These are phyloP conservation scores for Myxozyma lipomycoides DNA, from an alignment of 805 yeast genomes.

Conservation along the genomic window DNA sequence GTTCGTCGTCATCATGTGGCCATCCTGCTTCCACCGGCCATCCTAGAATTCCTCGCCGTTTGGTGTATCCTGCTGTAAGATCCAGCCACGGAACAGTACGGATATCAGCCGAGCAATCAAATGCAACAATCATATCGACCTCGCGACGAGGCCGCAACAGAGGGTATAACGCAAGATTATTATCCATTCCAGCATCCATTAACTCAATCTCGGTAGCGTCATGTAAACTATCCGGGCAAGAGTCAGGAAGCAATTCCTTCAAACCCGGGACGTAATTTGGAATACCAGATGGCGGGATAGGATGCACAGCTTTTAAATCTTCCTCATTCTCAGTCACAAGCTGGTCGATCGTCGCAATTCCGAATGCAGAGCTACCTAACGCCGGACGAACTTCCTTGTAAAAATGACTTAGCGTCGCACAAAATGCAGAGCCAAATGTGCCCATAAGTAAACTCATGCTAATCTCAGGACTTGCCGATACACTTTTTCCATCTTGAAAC, in stretches of 20 bases:
- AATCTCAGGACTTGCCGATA: conserved; percentile 26
- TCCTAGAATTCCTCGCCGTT: conserved; percentile 27
- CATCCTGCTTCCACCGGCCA: conserved; percentile 28
- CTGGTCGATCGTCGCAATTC: conserved; percentile 15
- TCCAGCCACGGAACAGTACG: conserved; percentile 30
- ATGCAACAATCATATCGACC: conserved; percentile 57
- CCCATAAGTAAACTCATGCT: conserved; percentile 27
- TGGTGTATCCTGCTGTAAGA: conserved; percentile 28
- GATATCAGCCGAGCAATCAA: conserved; percentile 49
- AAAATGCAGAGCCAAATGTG: conserved; percentile 32
- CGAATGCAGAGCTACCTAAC: conserved; percentile 12
- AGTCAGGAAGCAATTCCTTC: conserved; percentile 10
- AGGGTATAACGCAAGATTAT: conserved; percentile 46
- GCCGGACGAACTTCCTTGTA: conserved; percentile 28
- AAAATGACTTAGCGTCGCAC: conserved; percentile 30
- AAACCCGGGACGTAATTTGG: conserved; percentile 30
- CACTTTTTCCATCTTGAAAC: conserved; percentile 23
- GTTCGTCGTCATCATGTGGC: conserved; percentile 8
- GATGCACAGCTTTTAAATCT: conserved; percentile 28
- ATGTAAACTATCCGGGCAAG: conserved; percentile 25
- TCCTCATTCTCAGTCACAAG: conserved; percentile 23
- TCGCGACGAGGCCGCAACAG: conserved; percentile 53
- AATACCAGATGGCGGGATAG: conserved; percentile 27
- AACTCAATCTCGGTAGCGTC: conserved; percentile 13
- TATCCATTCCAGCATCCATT: conserved; percentile 33